Evolutionary conservation across 2,329 filamentous ascomycete species (phyloP), one percentile per base, ranked within the genome.

Genomic region (Calonectria hawksworthii): DNA sequence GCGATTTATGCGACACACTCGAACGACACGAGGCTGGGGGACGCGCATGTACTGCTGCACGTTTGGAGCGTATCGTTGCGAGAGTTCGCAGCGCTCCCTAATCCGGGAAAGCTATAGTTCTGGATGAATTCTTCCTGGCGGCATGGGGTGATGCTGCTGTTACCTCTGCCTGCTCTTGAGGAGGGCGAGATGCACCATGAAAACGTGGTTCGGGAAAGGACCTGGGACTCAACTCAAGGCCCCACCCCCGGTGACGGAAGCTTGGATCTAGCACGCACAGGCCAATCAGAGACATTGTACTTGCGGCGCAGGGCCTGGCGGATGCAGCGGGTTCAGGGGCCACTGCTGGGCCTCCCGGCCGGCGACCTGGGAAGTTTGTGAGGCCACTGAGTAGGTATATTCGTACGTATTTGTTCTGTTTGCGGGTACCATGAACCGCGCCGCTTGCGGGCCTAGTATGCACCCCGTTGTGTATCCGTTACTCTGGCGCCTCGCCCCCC

Each of bases 181-280:
- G 61, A 50, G 38, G 41, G 61, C 18, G 61, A 65, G 32, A 54
- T 28, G 32, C 30, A 52, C 56, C 52, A 21, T 21, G 23, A 68
- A 72, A 74, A 68, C 74, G 74, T 69, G 70, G 74, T 51, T 56
- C 65, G 65, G 73, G 70, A 61, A 63, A 72, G 69, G 50, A 64
- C 44, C 41, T 52, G 44, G 44, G 44, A 47, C 44, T 47, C 44
- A 47, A 47, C 44, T 47, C 44, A 47, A 38, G 54, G 56, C 64
- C 59, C 71, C 74, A 65, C 71, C 71, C 67, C 72, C 72, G 68
- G 74, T 71, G 69, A 64, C 70, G 68, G 44, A 70, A 50, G 44
- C 52, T 64, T 72, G 63, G 41, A 51, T 64, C 51, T n/a, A 47
- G 36, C 28, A 18, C 6, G 44, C 34, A 14, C 61, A 30, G 30